phyloP scores from a whole-genome alignment of 2,329 filamentous ascomycete genomes.

The Lasiodiplodia sp. region DNA sequence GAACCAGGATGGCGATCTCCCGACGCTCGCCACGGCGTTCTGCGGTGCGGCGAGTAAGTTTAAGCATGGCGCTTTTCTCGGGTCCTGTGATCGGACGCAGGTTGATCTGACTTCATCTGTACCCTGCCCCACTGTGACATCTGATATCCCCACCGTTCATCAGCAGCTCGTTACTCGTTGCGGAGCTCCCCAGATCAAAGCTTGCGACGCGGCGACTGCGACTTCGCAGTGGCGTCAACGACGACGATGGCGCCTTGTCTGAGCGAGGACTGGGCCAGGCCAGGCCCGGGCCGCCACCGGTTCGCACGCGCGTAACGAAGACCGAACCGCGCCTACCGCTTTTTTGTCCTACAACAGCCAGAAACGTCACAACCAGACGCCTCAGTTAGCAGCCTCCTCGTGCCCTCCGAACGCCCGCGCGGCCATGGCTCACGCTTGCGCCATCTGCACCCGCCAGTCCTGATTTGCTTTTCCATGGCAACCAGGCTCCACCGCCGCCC shows the following conservation, averaged over 20 bases:
- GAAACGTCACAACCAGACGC: slow-evolving; percentile 1
- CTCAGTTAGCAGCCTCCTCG: neutral
- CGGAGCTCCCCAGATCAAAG: neutral
- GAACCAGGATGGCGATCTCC: slow-evolving; percentile 4
- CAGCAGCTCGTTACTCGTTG: neutral
- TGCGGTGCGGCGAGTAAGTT: neutral
- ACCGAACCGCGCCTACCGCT: neutral
- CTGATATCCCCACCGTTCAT: neutral
- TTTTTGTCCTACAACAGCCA: neutral
- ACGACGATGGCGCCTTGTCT: neutral
- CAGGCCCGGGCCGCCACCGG: neutral
- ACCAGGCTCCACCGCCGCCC: neutral
- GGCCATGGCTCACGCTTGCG: neutral
- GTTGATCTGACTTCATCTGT: slow-evolving; percentile 11
- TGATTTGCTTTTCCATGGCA: neutral
- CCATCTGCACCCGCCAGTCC: neutral
- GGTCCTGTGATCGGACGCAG: neutral
- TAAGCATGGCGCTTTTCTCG: neutral
- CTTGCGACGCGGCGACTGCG: neutral
- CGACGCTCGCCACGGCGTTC: neutral
- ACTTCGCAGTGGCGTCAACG: neutral
- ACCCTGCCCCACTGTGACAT: slow-evolving; percentile 11
- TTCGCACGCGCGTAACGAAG: neutral
- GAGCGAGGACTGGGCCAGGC: neutral
- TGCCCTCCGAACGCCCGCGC: neutral